Conservation (phyloP, 495 filamentous ascomycete genomes). For the Hypomontagnella monticulosa region DNA sequence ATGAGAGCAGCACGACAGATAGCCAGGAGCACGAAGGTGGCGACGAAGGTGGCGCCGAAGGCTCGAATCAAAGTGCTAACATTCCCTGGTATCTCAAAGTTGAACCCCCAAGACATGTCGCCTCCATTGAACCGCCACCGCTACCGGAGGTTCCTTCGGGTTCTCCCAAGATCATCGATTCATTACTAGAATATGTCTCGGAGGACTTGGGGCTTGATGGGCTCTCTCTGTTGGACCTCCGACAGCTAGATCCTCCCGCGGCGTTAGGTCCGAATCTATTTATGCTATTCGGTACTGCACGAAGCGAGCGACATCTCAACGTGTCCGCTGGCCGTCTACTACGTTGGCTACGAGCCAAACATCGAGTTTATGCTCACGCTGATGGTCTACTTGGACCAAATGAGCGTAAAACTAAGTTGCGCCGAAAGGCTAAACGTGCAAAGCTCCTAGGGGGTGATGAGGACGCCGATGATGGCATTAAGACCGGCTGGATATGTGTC, state of each 20-base stretch:
- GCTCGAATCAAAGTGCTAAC: conserved; percentile 3
- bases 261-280: conserved; percentile 87
- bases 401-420: conserved; percentile 87
- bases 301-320: conserved; percentile 92
- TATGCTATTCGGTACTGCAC: conserved; percentile 93
- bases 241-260: conserved; percentile 82
- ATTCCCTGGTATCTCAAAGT: conserved; percentile 90
- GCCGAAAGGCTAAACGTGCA: conserved; percentile 79
- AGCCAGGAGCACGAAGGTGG: conserved; percentile 1
- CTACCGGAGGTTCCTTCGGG: conserved; percentile 80
- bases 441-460: conserved; percentile 70
- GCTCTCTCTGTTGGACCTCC: conserved; percentile 80
- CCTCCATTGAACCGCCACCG: conserved; percentile 67
- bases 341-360: conserved; percentile 79
- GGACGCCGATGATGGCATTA: conserved; percentile 78
- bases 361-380: conserved; percentile 76
- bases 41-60: conserved; percentile 3
- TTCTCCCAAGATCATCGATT: conserved; percentile 75
- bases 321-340: conserved; percentile 90
- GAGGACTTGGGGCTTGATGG: conserved; percentile 85
- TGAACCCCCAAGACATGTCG: conserved; percentile 61
- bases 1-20: conserved; percentile 8
- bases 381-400: conserved; percentile 91
- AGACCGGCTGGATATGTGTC: conserved; percentile 95
- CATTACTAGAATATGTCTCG: conserved; percentile 79